Percentiles rank a stretch among this genome's conserved stretches.
These are phyloP conservation scores for Pseudogymnoascus pannorum DNA, from an alignment of 2,329 filamentous ascomycete species.

Conservation along the genomic window DNA sequence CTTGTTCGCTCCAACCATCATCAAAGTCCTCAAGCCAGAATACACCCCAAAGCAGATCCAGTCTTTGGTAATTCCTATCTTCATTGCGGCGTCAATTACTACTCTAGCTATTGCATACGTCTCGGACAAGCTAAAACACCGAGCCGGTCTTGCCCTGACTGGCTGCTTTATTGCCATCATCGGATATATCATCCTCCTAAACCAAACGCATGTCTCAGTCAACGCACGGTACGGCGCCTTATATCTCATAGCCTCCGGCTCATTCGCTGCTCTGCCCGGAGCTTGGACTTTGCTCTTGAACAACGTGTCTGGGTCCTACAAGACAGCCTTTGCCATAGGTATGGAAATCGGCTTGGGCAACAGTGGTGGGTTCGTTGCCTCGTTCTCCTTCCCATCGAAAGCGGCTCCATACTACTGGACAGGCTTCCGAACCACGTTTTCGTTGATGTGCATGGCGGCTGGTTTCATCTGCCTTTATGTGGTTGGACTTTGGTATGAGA, in stretches of 20 bases:
- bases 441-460: constrained; percentile 21
- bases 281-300: constrained; percentile 43
- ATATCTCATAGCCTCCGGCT: constrained; percentile 31
- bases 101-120: constrained; percentile 29
- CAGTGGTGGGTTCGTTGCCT: constrained; percentile 8
- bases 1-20: constrained; percentile 37
- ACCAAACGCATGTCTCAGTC: constrained; percentile 18
- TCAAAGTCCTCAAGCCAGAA: constrained; percentile 31
- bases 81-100: constrained; percentile 28
- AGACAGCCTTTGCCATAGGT: constrained; percentile 31
- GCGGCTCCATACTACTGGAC: constrained; percentile 8
- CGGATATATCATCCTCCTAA: constrained; percentile 32
- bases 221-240: constrained; percentile 27
- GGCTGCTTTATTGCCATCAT: constrained; percentile 25
- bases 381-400: constrained; percentile 1
- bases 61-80: constrained; percentile 33
- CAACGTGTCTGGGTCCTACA: constrained; percentile 43
- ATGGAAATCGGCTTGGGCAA: constrained; percentile 18
- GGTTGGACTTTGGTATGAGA: constrained; percentile 37
- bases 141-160: constrained; percentile 30
- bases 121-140: constrained; percentile 31
- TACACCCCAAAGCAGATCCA: constrained; percentile 32
- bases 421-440: constrained; percentile 5
- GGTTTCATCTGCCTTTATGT: constrained; percentile 23
- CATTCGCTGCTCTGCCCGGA: constrained; percentile 28